Evolutionary conservation across 495 filamentous ascomycete species (phyloP).

Genomic region (Penicillium canariense): DNA sequence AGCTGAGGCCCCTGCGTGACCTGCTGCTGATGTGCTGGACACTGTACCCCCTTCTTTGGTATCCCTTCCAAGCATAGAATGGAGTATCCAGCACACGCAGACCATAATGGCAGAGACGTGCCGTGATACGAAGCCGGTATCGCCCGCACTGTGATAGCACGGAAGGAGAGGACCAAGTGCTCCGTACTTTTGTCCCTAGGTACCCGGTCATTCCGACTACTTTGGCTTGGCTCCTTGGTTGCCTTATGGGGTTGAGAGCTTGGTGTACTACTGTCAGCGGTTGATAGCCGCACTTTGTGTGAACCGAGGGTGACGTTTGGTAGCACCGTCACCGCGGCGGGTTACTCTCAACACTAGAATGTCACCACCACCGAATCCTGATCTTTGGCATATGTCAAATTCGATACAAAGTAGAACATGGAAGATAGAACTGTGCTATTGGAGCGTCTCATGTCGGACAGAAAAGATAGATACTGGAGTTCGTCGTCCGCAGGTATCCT

Average conservation of each 20-base stretch:
- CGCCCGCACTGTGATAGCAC: too few species aligned
- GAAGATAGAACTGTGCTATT: background rate
- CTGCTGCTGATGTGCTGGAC: background rate
- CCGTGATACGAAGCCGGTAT: too few species aligned
- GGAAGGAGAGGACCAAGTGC: background rate
- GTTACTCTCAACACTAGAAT: background rate
- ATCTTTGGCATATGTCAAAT: background rate
- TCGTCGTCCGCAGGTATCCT: too few species aligned
- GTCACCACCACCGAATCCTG: background rate
- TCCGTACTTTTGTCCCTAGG: background rate
- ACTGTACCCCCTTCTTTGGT: background rate
- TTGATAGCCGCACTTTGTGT: background rate
- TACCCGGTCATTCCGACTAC: background rate
- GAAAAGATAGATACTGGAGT: background rate
- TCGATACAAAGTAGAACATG: background rate
- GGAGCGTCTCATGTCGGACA: background rate
- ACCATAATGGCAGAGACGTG: too few species aligned
- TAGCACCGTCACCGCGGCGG: too few species aligned
- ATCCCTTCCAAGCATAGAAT: background rate
- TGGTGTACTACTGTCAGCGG: background rate
- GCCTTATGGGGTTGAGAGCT: background rate
- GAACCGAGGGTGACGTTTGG: background rate
- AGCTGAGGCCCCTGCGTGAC: background rate
- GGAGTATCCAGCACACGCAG: background rate
- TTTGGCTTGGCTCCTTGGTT: background rate